These are phyloP conservation scores for Aspergillus sp. DNA, from an alignment of 2,329 filamentous ascomycete species.

Conservation along the genomic window DNA sequence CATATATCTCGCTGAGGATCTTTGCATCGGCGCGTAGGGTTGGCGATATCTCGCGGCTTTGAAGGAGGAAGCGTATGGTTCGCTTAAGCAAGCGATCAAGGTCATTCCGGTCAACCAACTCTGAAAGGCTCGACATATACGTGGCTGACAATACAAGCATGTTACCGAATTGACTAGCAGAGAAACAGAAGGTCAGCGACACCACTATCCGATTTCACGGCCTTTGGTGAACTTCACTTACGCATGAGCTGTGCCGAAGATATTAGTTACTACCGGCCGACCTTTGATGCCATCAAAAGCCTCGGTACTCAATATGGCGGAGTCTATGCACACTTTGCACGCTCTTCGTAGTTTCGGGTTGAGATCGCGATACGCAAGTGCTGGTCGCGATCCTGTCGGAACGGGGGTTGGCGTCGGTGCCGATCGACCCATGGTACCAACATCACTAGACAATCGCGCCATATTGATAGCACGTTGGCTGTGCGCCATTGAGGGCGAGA, in stretches of 20 bases:
- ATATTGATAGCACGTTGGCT: slow-evolving; percentile 32
- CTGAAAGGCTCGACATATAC: slow-evolving; percentile 66
- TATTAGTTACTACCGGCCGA: slow-evolving; percentile 86
- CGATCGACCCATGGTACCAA: slow-evolving; percentile 32
- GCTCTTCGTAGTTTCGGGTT: slow-evolving; percentile 54
- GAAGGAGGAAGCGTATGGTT: slow-evolving; percentile 74
- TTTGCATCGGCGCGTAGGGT: slow-evolving; percentile 72
- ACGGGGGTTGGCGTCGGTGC: slow-evolving; percentile 4
- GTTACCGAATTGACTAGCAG: slow-evolving; percentile 88
- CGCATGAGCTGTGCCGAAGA: slow-evolving; percentile 94
- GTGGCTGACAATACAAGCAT: slow-evolving; percentile 85
- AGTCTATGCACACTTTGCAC: slow-evolving; percentile 65
- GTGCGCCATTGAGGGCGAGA: slow-evolving; percentile 39
- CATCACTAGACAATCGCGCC: slow-evolving; percentile 36
- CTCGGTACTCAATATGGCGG: slow-evolving; percentile 79
- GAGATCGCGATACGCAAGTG: slow-evolving; percentile 27
- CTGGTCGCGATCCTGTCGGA: not conserved
- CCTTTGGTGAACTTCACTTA: slow-evolving; percentile 55
- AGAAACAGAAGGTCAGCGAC: slow-evolving; percentile 25
- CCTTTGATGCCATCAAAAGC: slow-evolving; percentile 69
- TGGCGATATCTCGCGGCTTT: slow-evolving; percentile 71
- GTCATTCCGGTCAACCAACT: slow-evolving; percentile 57
- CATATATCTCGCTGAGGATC: slow-evolving; percentile 63
- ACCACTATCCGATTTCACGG: not conserved
- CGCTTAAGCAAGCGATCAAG: slow-evolving; percentile 65